Percentiles rank a stretch among this genome's conserved stretches.
Conservation (phyloP, 768 basidiomycete genomes). For the Rhizopogon vinicolor region DNA sequence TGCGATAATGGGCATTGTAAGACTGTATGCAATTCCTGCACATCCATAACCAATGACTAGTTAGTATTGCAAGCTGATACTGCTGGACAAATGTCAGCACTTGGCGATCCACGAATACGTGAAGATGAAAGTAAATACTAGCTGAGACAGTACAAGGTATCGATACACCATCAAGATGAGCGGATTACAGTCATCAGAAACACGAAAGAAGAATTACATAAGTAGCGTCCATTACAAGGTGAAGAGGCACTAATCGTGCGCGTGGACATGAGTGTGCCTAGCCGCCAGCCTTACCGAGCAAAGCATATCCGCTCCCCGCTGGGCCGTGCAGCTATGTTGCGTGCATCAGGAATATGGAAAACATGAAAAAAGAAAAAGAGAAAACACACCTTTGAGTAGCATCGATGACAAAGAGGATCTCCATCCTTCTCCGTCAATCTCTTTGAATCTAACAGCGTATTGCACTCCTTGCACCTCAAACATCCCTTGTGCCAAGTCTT, state of each 20-base stretch:
- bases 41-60: no score
- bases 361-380: not conserved
- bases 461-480: slow-evolving; percentile 72
- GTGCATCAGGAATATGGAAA: not conserved
- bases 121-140: not conserved
- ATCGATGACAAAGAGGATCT: slow-evolving; percentile 62
- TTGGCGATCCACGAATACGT: not conserved
- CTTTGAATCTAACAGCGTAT: slow-evolving; percentile 63
- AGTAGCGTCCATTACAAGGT: not conserved
- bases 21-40: no score
- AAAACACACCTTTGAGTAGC: slow-evolving; percentile 58
- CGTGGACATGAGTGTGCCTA: slow-evolving; percentile 11
- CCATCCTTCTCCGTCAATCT: slow-evolving; percentile 75
- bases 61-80: not conserved
- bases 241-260: no score
- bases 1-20: no score
- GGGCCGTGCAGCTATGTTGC: slow-evolving; percentile 60
- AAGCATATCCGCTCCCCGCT: slow-evolving; percentile 70
- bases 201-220: not conserved
- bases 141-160: not conserved
- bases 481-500: slow-evolving; percentile 79
- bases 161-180: not conserved
- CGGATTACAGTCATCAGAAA: not conserved
- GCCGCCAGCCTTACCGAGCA: slow-evolving; percentile 50
- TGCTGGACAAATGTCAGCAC: not conserved